Evolutionary conservation across 75 land plant species (phyloP).

Genomic region (Isoetes taiwanensis): DNA sequence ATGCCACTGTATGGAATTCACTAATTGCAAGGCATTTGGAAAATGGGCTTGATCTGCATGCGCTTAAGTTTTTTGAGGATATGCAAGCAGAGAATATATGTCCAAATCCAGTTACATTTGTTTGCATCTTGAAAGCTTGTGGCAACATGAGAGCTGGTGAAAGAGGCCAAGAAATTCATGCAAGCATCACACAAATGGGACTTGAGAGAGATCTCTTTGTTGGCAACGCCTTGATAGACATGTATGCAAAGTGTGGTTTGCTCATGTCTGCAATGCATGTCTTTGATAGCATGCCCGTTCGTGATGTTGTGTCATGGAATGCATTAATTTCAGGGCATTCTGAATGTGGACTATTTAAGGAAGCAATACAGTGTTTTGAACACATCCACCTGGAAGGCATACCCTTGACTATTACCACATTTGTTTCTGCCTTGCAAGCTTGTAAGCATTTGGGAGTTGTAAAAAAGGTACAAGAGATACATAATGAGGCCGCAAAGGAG

Average conservation of each 20-base stretch:
- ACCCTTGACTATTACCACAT: too few species aligned
- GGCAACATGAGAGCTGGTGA: constrained; percentile 4
- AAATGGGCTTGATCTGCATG: constrained; percentile 1
- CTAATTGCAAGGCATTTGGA: constrained; percentile 15
- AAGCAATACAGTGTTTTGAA: too few species aligned
- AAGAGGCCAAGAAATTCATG: constrained; percentile 14
- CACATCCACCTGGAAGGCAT: too few species aligned
- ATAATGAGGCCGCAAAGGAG: too few species aligned
- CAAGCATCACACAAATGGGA: background rate
- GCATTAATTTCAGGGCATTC: constrained; percentile 16
- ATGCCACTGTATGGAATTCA: constrained; percentile 18
- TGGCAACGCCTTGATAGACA: constrained; percentile 19
- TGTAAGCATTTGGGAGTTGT: too few species aligned
- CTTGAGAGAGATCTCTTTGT: constrained; percentile 10
- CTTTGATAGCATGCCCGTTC: constrained; percentile 11
- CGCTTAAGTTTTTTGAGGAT: constrained; percentile 2
- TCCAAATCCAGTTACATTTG: constrained; percentile 13
- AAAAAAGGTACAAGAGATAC: too few species aligned
- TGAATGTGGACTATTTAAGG: constrained; percentile 12
- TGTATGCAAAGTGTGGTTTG: constrained; percentile 26
- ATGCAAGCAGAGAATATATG: background rate
- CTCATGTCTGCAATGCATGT: background rate
- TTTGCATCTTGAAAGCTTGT: constrained; percentile 15
- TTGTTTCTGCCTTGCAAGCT: too few species aligned
- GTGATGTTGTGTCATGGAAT: constrained; percentile 15